Conservation (phyloP, 2,329 filamentous ascomycete species). For the Capronia epimyces region DNA sequence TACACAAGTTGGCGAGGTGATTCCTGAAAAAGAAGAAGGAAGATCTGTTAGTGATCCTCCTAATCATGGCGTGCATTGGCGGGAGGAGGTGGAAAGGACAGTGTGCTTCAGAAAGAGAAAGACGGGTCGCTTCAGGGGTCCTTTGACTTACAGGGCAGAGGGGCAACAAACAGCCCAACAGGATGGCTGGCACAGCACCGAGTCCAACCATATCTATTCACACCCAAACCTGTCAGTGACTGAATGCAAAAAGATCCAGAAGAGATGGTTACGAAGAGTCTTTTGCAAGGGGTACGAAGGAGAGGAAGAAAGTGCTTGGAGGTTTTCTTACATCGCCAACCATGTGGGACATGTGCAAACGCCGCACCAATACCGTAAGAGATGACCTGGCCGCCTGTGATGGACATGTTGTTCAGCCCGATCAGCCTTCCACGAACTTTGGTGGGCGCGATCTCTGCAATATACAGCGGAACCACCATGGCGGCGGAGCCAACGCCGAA, state of each 20-base stretch:
- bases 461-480: slow-evolving; percentile 67
- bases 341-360: slow-evolving; percentile 50
- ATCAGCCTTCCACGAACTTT: slow-evolving; percentile 48
- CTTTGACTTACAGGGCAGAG: slow-evolving; percentile 52
- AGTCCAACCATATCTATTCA: slow-evolving; percentile 71
- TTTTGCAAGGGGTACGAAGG: no score
- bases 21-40: slow-evolving; percentile 44
- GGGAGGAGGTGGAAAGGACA: no score
- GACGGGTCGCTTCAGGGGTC: no score
- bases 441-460: slow-evolving; percentile 48
- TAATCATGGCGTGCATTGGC: no score
- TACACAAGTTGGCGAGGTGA: slow-evolving; percentile 50
- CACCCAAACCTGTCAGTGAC: neutral
- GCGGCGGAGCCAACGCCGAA: slow-evolving; percentile 50
- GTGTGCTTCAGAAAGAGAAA: no score
- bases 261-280: no score
- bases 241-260: no score
- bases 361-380: slow-evolving; percentile 79
- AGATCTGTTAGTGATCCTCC: no score
- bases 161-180: slow-evolving; percentile 64
- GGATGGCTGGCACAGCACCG: slow-evolving; percentile 66
- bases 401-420: slow-evolving; percentile 63
- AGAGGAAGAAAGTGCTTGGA: neutral
- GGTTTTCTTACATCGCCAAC: slow-evolving; percentile 3
- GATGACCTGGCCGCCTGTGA: slow-evolving; percentile 82